These are phyloP conservation scores for Euphorbia lathyris DNA, from an alignment of 345 rosid genomes.

Conservation along the genomic window DNA sequence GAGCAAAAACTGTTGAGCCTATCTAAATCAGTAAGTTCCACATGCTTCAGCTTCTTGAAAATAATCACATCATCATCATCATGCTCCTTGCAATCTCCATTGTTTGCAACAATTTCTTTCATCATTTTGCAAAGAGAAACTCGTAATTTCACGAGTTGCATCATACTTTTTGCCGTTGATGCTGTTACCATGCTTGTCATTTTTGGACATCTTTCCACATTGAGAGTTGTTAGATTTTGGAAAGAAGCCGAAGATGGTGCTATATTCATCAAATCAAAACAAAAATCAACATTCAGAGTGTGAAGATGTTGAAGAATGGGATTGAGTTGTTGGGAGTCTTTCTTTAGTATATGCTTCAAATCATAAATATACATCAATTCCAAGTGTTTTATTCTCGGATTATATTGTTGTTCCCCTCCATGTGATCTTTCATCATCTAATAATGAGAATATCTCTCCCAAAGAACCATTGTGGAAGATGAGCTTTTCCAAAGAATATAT, in stretches of 20 bases:
- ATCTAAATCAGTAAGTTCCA: neutral
- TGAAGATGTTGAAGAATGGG: slow-evolving; percentile 3
- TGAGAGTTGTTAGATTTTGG: too few species aligned
- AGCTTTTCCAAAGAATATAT: slow-evolving; percentile 16
- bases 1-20: too few species aligned
- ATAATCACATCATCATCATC: neutral
- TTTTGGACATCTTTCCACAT: too few species aligned
- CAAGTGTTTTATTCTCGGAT: neutral
- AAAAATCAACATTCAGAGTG: neutral
- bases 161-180: too few species aligned
- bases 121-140: slow-evolving; percentile 12
- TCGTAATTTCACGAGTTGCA: too few species aligned
- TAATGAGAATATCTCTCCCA: slow-evolving; percentile 14
- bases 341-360: neutral
- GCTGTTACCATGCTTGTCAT: too few species aligned
- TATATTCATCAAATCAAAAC: neutral
- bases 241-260: slow-evolving; percentile 13
- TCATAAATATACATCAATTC: rapidly evolving
- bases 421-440: neutral
- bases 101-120: slow-evolving; percentile 7
- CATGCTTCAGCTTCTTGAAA: neutral
- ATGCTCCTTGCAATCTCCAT: neutral
- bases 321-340: neutral
- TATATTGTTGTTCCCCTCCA: too few species aligned
- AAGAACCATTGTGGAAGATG: neutral